Percentiles rank a stretch among this genome's conserved stretches.
These are phyloP conservation scores for Nasturtium officinale DNA, from an alignment of 345 rosid species.

Conservation along the genomic window DNA sequence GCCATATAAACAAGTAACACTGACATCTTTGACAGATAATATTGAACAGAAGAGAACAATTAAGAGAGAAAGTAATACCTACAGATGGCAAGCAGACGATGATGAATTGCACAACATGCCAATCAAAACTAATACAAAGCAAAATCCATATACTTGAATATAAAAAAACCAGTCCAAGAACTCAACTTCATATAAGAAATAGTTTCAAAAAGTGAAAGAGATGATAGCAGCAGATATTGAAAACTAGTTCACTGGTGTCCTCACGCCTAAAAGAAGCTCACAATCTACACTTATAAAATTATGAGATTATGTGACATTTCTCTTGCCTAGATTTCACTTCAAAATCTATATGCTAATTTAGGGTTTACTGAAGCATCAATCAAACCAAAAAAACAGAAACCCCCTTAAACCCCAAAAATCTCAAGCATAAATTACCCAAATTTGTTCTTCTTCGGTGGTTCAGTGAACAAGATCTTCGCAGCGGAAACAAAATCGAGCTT, in stretches of 20 bases:
- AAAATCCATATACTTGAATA: conserved; percentile 3
- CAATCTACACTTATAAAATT: background rate
- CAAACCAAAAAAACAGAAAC: background rate
- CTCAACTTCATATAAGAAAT: background rate
- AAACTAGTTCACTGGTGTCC: no score
- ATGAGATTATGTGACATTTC: background rate
- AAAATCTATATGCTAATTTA: conserved; percentile 6
- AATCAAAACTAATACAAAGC: conserved; percentile 70
- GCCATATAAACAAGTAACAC: conserved; percentile 8
- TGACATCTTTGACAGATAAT: conserved; percentile 14
- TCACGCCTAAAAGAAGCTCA: conserved; percentile 24
- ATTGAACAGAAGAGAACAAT: conserved; percentile 31
- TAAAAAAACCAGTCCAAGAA: conserved; percentile 15
- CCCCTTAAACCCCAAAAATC: background rate
- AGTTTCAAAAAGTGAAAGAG: conserved; percentile 15
- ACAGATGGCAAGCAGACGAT: conserved; percentile 92
- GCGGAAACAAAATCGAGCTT: conserved; percentile 81
- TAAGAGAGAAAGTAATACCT: conserved; percentile 50
- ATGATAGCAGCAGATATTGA: background rate
- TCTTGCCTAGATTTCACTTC: background rate
- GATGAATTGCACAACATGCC: conserved; percentile 93
- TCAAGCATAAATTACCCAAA: conserved; percentile 61
- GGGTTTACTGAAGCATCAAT: background rate
- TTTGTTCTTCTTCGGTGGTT: conserved; percentile 63
- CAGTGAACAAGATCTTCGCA: conserved; percentile 71